Percentiles rank a stretch among this genome's conserved stretches.
Conservation (phyloP, 2,329 filamentous ascomycete genomes). For the Daldinia sp. region DNA sequence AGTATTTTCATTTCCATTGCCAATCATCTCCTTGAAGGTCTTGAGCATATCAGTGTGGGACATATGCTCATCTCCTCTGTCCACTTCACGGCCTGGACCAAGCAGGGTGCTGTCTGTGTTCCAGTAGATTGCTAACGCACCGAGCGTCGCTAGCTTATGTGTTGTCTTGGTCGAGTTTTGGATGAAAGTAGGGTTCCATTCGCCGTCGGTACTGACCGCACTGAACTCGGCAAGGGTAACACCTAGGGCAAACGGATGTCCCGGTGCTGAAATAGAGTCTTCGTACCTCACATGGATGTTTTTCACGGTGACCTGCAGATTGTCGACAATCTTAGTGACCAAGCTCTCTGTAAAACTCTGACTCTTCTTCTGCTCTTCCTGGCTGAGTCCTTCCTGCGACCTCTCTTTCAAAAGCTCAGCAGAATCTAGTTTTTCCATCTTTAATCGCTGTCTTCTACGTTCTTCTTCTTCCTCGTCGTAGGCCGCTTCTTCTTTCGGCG, state of each 20-base stretch:
- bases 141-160: constrained; percentile 92
- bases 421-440: constrained; percentile 98
- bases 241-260: constrained; percentile 93
- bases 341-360: constrained; percentile 97
- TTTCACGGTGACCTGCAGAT: constrained; percentile 96
- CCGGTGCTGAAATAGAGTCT: constrained; percentile 93
- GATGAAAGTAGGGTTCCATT: constrained; percentile 97
- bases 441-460: constrained; percentile 85
- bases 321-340: constrained; percentile 97
- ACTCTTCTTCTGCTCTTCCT: constrained; percentile 96
- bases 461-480: constrained; percentile 96
- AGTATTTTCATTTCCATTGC: constrained; percentile 70
- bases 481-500: constrained; percentile 93
- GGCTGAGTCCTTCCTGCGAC: constrained; percentile 90
- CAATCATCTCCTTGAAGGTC: constrained; percentile 83
- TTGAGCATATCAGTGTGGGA: constrained; percentile 81
- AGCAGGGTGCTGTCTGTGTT: constrained; percentile 92
- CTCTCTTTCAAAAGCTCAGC: constrained; percentile 94
- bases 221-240: constrained; percentile 96
- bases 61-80: constrained; percentile 69
- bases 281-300: constrained; percentile 99
- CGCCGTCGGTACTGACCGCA: constrained; percentile 92
- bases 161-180: constrained; percentile 85
- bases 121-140: constrained; percentile 95
- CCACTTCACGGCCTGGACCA: constrained; percentile 81